A percentile compares a stretch with the other conserved stretches of the same genome.
These are phyloP conservation scores for Hypoxylon sp. DNA, from an alignment of 2,329 filamentous ascomycete species.

Conservation along the genomic window DNA sequence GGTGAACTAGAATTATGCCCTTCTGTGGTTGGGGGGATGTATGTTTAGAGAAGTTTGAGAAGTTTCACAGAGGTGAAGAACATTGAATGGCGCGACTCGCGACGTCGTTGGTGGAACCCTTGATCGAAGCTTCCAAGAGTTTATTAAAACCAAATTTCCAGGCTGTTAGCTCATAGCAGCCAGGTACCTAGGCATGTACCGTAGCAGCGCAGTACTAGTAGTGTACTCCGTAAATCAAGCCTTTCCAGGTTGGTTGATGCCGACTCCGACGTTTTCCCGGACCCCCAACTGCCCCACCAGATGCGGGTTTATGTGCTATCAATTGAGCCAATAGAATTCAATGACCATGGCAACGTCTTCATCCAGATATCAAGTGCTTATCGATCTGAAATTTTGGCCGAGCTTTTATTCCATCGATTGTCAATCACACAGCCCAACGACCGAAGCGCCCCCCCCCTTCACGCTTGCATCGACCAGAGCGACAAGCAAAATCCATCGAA, in stretches of 20 bases:
- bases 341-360: neutral
- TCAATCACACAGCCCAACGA: neutral
- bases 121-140: constrained; percentile 27
- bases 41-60: neutral
- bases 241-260: too few relatives aligned
- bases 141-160: too few relatives aligned
- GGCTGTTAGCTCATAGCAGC: too few relatives aligned
- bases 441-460: neutral
- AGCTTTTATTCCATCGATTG: constrained; percentile 9
- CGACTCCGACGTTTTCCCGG: constrained; percentile 25
- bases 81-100: constrained; percentile 28
- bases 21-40: neutral
- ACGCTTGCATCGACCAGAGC: constrained; percentile 1
- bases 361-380: constrained; percentile 26
- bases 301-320: neutral
- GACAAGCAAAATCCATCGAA: neutral
- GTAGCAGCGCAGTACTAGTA: too few relatives aligned
- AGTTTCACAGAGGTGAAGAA: neutral
- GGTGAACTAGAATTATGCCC: neutral
- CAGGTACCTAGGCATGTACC: too few relatives aligned
- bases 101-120: constrained; percentile 23
- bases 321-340: constrained; percentile 15
- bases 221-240: too few relatives aligned
- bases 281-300: neutral
- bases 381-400: constrained; percentile 35